Evolutionary conservation across 2,329 filamentous ascomycete genomes (phyloP).

Genomic region (Ceratocystis destructans): DNA sequence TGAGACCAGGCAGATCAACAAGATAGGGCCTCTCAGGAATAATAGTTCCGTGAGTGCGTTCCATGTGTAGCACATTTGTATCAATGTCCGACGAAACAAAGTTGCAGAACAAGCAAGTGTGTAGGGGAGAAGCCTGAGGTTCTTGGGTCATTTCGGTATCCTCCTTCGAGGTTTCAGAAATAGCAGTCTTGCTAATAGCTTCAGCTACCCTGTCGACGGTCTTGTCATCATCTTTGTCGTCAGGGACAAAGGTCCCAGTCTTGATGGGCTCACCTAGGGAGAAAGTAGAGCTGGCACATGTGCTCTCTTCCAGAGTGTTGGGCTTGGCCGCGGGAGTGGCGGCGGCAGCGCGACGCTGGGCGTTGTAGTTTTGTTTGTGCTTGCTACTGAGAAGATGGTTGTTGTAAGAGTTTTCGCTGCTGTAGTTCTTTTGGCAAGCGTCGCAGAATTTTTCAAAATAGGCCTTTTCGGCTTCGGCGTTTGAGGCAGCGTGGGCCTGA

Average conservation of each 20-base stretch:
- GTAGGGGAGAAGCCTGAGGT: constrained; percentile 19
- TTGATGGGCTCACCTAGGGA: constrained; percentile 68
- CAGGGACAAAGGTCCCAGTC: constrained; percentile 30
- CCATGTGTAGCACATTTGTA: constrained; percentile 81
- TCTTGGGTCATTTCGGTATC: constrained; percentile 30
- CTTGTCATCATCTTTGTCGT: constrained; percentile 54
- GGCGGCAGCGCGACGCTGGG: constrained; percentile 20
- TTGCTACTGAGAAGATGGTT: constrained; percentile 89
- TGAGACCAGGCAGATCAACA: constrained; percentile 65
- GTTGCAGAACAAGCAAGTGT: constrained; percentile 79
- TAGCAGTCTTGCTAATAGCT: constrained; percentile 59
- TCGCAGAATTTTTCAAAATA: constrained; percentile 74
- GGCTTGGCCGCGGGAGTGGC: constrained; percentile 29
- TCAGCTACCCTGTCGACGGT: constrained; percentile 69
- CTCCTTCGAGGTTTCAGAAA: constrained; percentile 40
- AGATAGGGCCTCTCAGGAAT: constrained; percentile 81
- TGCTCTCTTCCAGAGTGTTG: constrained; percentile 59
- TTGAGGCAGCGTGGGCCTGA: constrained; percentile 72
- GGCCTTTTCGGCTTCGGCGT: constrained; percentile 73
- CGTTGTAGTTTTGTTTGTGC: constrained; percentile 51
- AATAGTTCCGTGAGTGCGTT: constrained; percentile 86
- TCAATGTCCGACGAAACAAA: constrained; percentile 60
- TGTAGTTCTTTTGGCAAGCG: constrained; percentile 82
- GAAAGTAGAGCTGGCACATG: constrained; percentile 80
- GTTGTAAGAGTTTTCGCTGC: constrained; percentile 86